Evolutionary conservation across 371 early-diverging fungal species (phyloP), one percentile per base, ranked within the genome.

Genomic region (Mortierella polycephala): DNA sequence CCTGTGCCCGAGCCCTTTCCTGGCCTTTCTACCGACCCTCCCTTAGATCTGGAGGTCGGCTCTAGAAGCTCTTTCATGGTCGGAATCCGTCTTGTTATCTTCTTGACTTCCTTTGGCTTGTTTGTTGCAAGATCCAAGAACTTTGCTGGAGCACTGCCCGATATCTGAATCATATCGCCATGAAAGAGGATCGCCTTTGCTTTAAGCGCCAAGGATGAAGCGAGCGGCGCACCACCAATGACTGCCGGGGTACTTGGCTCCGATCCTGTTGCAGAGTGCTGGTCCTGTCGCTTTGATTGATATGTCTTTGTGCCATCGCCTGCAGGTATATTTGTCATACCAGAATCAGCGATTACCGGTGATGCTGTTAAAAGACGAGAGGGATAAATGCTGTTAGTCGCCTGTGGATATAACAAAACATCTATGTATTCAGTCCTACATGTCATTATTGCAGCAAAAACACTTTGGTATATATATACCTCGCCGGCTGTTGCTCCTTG

Each of bases 91-190:
- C 51, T 63, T 13, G 47, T 60, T n/a, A 77, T 45, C 46, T 65
- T 71, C 45, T 77, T 77, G 46, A 21, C n/a, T 37, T 64, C 76
- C 5, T 50, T 50, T 0, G 64, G 62, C 51, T 62, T 77, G 37
- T 57, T 68, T 5, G 73, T 77, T 6, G 79, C 79, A 14, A 77
- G 69, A 59, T 77, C 79, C 60, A 77, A 53, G 42, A 77, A 77
- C 73, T 52, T 85, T 76, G 42, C 85, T 57, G 40, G 86, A 72
- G 66, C 75, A 82, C 73, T 84, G 71, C 53, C 84, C 62, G n/a
- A 82, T 75, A 40, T 85, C 83, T 45, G 88, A 72, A 51, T 85
- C 71, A 47, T 14, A 49, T 77, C 79, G 13, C 71, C 72, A 55
- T 77, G 79, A 51, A 77, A 77, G 7, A 77, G 69, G 44, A 77